A percentile compares a stretch with the other conserved stretches of the same genome.
These are phyloP conservation scores for Ustilago xerochloae DNA, from an alignment of 1,284 basidiomycete genomes.

Conservation along the genomic window DNA sequence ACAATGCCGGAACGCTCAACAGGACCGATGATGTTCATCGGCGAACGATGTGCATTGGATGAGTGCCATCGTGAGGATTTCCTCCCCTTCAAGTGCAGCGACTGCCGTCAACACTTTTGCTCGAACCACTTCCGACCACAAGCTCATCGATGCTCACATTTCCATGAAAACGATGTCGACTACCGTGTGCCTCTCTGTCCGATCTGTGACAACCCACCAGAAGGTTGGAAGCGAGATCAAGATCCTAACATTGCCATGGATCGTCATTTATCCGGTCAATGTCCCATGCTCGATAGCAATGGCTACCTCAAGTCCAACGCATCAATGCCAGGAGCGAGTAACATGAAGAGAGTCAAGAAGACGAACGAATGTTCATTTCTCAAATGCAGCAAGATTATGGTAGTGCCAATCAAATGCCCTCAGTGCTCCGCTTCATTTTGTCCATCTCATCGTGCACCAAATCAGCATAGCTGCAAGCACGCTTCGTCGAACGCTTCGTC, in stretches of 20 bases:
- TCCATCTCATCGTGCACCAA: constrained; percentile 57
- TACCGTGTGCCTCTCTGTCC: constrained; percentile 60
- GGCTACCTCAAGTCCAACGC: constrained; percentile 23
- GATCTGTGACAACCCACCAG: constrained; percentile 57
- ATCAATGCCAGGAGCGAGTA: constrained; percentile 1
- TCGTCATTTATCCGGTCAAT: constrained; percentile 51
- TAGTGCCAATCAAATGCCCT: constrained; percentile 57
- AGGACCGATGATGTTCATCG: constrained; percentile 62
- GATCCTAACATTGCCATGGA: constrained; percentile 64
- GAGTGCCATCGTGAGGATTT: constrained; percentile 62
- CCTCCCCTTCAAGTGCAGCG: constrained; percentile 59
- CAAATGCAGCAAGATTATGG: constrained; percentile 61
- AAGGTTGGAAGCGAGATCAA: constrained; percentile 56
- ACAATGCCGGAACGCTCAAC: constrained; percentile 47
- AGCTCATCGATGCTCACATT: constrained; percentile 37
- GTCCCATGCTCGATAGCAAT: constrained; percentile 47
- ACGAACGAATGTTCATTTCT: constrained; percentile 51
- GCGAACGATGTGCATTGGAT: constrained; percentile 51
- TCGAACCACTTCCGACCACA: constrained; percentile 50
- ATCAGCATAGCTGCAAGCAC: constrained; percentile 50
- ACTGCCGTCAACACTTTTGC: constrained; percentile 57
- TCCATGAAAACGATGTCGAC: constrained; percentile 25
- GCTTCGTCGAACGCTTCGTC: constrained; percentile 20
- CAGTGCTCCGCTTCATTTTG: constrained; percentile 52
- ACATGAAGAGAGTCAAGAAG: constrained; percentile 46